Evolutionary conservation across 768 basidiomycete species (phyloP).

Genomic region (Auricularia sp.): DNA sequence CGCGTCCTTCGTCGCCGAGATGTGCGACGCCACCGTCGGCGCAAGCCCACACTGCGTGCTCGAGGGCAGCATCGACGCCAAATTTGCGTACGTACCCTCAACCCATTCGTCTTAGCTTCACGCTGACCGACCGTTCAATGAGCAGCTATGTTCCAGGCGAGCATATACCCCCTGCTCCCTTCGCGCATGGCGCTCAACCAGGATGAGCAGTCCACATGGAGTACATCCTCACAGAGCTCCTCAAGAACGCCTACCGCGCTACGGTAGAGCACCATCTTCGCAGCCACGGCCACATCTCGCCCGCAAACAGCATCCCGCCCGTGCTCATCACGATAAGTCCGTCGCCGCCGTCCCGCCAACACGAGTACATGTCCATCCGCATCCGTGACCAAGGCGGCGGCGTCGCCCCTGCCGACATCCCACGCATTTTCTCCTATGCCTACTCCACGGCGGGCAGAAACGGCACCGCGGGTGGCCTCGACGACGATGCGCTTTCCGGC

Average conservation of each 20-base stretch:
- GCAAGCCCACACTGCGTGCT: constrained; percentile 54
- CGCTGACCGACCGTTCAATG: background rate
- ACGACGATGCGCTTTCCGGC: constrained; percentile 41
- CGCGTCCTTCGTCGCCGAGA: constrained; percentile 69
- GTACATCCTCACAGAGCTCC: constrained; percentile 81
- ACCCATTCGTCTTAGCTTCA: background rate
- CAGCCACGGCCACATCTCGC: constrained; percentile 24
- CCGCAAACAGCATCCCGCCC: constrained; percentile 35
- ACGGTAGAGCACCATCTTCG: constrained; percentile 67
- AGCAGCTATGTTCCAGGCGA: constrained; percentile 57
- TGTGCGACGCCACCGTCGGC: constrained; percentile 80
- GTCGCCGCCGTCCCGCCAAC: constrained; percentile 23
- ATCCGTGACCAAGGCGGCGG: constrained; percentile 84
- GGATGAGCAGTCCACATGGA: constrained; percentile 57
- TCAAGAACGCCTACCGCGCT: constrained; percentile 87
- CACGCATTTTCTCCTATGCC: constrained; percentile 80
- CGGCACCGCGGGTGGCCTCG: constrained; percentile 25
- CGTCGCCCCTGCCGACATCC: constrained; percentile 61
- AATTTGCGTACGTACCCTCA: constrained; percentile 57
- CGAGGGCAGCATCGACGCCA: constrained; percentile 59
- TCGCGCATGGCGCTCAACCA: background rate
- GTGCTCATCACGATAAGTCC: constrained; percentile 64
- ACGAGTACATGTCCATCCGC: constrained; percentile 49
- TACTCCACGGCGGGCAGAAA: constrained; percentile 73
- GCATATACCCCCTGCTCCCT: background rate